Percentiles rank a stretch among this genome's conserved stretches.
These are phyloP conservation scores for Macrophomina pseudophaseolina DNA, from an alignment of 2,329 filamentous ascomycete genomes.

Conservation along the genomic window DNA sequence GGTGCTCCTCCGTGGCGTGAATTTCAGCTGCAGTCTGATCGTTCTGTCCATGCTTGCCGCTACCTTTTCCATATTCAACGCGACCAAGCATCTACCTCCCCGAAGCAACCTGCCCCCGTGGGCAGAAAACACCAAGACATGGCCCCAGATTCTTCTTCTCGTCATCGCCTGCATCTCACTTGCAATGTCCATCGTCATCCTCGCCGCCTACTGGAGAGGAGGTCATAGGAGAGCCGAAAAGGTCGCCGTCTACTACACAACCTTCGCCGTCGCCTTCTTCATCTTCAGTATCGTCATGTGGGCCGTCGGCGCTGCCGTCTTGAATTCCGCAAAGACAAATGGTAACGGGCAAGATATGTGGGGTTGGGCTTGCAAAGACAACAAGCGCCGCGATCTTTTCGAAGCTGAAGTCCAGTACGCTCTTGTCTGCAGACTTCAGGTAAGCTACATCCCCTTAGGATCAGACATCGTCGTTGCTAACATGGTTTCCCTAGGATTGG, in stretches of 20 bases:
- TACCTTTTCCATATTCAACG: conserved; percentile 91
- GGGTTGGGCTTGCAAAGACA: conserved; percentile 97
- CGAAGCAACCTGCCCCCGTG: conserved; percentile 85
- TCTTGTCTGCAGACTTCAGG: conserved; percentile 87
- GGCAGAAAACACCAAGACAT: conserved; percentile 77
- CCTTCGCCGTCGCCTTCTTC: conserved; percentile 93
- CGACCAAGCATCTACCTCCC: conserved; percentile 74
- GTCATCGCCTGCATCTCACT: conserved; percentile 81
- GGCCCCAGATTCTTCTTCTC: conserved; percentile 89
- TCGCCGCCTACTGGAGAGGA: conserved; percentile 84
- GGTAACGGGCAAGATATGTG: conserved; percentile 86
- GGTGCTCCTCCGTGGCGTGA: conserved; percentile 90
- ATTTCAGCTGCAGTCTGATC: conserved; percentile 96
- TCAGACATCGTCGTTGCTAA: conserved; percentile 23
- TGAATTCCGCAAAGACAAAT: conserved; percentile 78
- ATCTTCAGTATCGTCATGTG: conserved; percentile 92
- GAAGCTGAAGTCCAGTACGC: conserved; percentile 82
- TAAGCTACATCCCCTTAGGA: conserved; percentile 46
- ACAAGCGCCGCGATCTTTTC: conserved; percentile 79
- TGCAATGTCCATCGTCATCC: conserved; percentile 75
- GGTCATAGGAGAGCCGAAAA: conserved; percentile 91
- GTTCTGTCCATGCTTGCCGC: conserved; percentile 87
- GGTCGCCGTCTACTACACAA: conserved; percentile 91
- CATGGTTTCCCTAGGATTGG: conserved; percentile 72
- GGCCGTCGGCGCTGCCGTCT: conserved; percentile 81